phyloP scores from a whole-genome alignment of 2,329 filamentous ascomycete species.

The Moelleriella libera region DNA sequence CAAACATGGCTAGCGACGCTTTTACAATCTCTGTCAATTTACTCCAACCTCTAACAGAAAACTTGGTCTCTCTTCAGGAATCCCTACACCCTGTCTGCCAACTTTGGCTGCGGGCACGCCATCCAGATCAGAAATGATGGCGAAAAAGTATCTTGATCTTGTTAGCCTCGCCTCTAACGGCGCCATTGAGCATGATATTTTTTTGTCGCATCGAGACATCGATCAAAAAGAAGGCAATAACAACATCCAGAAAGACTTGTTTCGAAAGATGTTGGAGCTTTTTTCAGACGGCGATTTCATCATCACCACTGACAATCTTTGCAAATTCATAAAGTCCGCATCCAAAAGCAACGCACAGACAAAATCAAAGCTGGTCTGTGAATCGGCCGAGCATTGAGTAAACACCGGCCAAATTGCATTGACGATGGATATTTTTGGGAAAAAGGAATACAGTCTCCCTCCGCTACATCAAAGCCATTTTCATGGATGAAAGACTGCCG shows the following conservation, averaged over 20 bases:
- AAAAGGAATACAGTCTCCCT: slow-evolving; percentile 3
- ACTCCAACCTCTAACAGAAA: background rate
- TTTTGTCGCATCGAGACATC: slow-evolving; percentile 2
- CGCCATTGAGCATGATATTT: slow-evolving; percentile 5
- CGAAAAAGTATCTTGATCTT: slow-evolving; percentile 3
- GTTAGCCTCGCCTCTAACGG: slow-evolving; percentile 3
- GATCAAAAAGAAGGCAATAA: slow-evolving; percentile 4
- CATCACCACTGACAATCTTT: slow-evolving; percentile 6
- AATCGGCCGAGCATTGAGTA: slow-evolving; percentile 2
- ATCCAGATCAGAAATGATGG: background rate
- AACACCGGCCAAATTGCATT: slow-evolving; percentile 3
- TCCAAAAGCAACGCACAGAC: slow-evolving; percentile 2
- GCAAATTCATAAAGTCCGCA: slow-evolving; percentile 6
- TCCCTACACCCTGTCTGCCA: slow-evolving; percentile 3
- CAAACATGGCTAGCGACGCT: no score
- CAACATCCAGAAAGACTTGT: slow-evolving; percentile 2
- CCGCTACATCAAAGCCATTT: slow-evolving; percentile 8
- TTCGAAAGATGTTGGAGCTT: slow-evolving; percentile 1
- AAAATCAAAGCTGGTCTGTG: slow-evolving; percentile 2
- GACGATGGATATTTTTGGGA: slow-evolving; percentile 5
- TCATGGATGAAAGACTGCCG: slow-evolving; percentile 10
- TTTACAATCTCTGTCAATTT: background rate
- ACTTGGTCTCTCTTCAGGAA: slow-evolving; percentile 2
- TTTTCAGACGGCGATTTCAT: slow-evolving; percentile 2
- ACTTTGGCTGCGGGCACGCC: slow-evolving; percentile 3